A percentile compares a stretch with the other conserved stretches of the same genome.
phyloP scores from a whole-genome alignment of 2,329 filamentous ascomycete species.

The Stagonosporopsis vannaccii region DNA sequence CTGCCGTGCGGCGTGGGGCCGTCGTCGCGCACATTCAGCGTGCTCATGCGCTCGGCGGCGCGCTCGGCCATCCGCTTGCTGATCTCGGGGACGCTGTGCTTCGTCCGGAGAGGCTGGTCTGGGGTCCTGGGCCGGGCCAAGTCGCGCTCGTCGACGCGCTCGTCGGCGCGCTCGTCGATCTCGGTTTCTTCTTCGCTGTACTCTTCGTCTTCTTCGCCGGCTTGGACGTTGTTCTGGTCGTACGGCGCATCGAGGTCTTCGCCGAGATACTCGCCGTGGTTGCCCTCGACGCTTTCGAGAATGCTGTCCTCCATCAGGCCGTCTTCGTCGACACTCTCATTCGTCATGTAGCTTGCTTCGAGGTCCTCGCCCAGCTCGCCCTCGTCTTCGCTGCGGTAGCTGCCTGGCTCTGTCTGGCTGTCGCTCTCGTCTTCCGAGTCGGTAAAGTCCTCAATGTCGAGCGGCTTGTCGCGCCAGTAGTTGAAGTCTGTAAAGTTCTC shows the following conservation, averaged over 20 bases:
- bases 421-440: constrained; percentile 70
- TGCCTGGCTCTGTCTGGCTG: constrained; percentile 55
- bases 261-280: constrained; percentile 20
- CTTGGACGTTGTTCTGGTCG: constrained; percentile 29
- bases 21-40: constrained; percentile 29
- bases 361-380: constrained; percentile 56
- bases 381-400: constrained; percentile 60
- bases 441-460: constrained; percentile 88
- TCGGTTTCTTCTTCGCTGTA: constrained; percentile 35
- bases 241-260: constrained; percentile 26
- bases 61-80: constrained; percentile 21
- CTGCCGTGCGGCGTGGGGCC: constrained; percentile 31
- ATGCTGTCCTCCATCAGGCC: constrained; percentile 54
- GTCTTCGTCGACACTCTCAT: constrained; percentile 58
- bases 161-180: constrained; percentile 27
- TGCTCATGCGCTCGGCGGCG: constrained; percentile 19
- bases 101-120: neutral
- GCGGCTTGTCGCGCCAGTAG: constrained; percentile 88
- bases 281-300: constrained; percentile 58
- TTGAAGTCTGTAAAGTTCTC: constrained; percentile 97
- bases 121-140: constrained; percentile 15
- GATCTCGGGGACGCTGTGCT: constrained; percentile 7
- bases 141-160: neutral
- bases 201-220: constrained; percentile 28
- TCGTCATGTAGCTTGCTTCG: constrained; percentile 65